These are phyloP conservation scores for Primulina tabacum DNA, from an alignment of 257 asterid species.

Conservation along the genomic window DNA sequence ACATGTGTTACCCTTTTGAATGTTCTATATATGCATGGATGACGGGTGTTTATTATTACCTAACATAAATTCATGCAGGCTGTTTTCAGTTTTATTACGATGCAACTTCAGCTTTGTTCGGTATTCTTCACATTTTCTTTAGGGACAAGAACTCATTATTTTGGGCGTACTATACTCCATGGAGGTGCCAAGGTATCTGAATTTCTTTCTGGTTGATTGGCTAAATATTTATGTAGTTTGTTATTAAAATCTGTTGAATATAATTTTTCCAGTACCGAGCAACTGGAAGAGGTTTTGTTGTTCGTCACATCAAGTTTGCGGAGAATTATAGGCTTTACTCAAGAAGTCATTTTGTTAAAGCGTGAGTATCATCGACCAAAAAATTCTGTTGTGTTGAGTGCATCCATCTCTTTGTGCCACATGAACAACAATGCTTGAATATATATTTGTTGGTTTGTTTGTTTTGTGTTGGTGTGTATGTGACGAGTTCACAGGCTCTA, in stretches of 20 bases:
- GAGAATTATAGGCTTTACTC: conserved; percentile 95
- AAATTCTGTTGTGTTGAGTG: neutral
- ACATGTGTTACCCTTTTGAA: neutral
- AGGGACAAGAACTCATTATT: conserved; percentile 94
- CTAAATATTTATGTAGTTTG: conserved; percentile 14
- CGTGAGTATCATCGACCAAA: conserved; percentile 44
- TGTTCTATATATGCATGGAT: conserved; percentile 6
- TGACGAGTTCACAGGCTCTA: conserved; percentile 15
- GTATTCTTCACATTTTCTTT: conserved; percentile 94
- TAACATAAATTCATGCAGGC: conserved; percentile 58
- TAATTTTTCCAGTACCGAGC: conserved; percentile 74
- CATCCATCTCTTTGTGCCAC: neutral
- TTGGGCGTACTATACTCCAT: conserved; percentile 97
- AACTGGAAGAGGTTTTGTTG: conserved; percentile 98
- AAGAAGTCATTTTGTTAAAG: conserved; percentile 96
- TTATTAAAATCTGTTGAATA: conserved; percentile 26
- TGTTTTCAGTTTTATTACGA: conserved; percentile 85
- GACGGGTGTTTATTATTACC: neutral
- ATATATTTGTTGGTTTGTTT: conserved; percentile 10
- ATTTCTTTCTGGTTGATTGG: conserved; percentile 15
- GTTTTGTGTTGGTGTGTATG: conserved; percentile 2
- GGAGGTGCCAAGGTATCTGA: conserved; percentile 95
- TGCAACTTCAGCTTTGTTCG: conserved; percentile 98
- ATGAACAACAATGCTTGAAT: neutral
- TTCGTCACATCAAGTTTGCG: conserved; percentile 91